A percentile compares a stretch with the other conserved stretches of the same genome.
Conservation (phyloP, 169 alveolate genomes). For the Cryptosporidium baileyi region DNA sequence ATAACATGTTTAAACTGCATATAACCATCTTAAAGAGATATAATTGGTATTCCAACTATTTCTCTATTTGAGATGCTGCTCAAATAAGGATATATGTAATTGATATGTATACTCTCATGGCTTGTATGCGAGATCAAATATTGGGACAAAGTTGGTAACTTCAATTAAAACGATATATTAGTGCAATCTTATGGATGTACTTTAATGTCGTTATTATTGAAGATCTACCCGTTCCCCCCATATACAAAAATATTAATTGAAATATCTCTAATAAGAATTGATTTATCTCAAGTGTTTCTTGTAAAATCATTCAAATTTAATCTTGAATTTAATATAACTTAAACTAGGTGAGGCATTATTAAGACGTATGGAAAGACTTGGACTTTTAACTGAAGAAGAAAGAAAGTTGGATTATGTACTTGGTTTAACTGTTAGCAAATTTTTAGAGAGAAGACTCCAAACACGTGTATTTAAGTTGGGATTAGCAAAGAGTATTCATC, state of each 20-base stretch:
- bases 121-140: slow-evolving; percentile 20
- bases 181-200: slow-evolving; percentile 33
- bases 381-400: slow-evolving; percentile 95
- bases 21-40: too few relatives aligned
- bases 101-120: not conserved
- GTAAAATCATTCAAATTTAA: not conserved
- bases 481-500: slow-evolving; percentile 97
- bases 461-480: slow-evolving; percentile 95
- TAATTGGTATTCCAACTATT: too few relatives aligned
- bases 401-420: slow-evolving; percentile 98
- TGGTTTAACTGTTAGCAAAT: slow-evolving; percentile 95
- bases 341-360: slow-evolving; percentile 95
- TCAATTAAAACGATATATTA: not conserved
- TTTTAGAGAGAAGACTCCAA: slow-evolving; percentile 99
- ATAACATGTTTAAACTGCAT: too few relatives aligned
- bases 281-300: not conserved
- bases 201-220: not conserved
- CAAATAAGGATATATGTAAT: too few relatives aligned
- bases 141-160: slow-evolving; percentile 68
- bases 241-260: slow-evolving; percentile 1
- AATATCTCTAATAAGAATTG: not conserved
- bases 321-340: not conserved
- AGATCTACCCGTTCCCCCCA: slow-evolving; percentile 71
- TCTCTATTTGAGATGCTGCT: too few relatives aligned
- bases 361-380: slow-evolving; percentile 98